These are phyloP conservation scores for Hortaea werneckii DNA, from an alignment of 2,329 filamentous ascomycete species.

Conservation along the genomic window DNA sequence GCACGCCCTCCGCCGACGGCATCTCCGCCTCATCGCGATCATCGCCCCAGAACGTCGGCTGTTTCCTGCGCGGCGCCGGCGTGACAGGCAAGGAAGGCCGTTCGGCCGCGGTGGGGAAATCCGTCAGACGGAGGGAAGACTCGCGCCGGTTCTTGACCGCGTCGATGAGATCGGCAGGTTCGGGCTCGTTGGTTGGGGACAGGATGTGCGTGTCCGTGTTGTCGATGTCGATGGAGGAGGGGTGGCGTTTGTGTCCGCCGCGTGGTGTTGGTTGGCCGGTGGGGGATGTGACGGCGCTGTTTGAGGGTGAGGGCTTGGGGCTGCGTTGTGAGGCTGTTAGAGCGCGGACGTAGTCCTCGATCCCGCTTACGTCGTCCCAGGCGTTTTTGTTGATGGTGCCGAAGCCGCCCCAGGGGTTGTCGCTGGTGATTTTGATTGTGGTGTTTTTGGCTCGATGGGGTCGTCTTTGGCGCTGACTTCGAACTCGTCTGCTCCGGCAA, in stretches of 20 bases:
- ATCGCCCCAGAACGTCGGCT: conserved; percentile 54
- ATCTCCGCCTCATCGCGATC: conserved; percentile 50
- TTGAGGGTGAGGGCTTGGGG: conserved; percentile 3
- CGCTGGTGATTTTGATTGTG: conserved; percentile 38
- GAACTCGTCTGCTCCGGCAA: conserved; percentile 18
- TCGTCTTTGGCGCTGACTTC: conserved; percentile 9
- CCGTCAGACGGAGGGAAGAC: conserved; percentile 59
- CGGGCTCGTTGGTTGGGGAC: conserved; percentile 14
- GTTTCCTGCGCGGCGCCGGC: conserved; percentile 64
- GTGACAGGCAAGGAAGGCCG: conserved; percentile 84
- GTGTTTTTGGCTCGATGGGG: conserved; percentile 26
- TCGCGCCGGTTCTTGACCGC: conserved; percentile 32
- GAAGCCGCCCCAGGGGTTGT: conserved; percentile 63
- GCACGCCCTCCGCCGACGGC: conserved; percentile 71
- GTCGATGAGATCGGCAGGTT: conserved; percentile 18
- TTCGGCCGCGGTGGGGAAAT: conserved; percentile 76
- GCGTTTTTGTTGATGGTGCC: conserved; percentile 59
- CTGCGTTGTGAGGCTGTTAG: conserved; percentile 53
- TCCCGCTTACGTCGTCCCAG: conserved; percentile 87
- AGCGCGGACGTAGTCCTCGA: conserved; percentile 74
- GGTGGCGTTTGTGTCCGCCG: conserved; percentile 7
- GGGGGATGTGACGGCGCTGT: not conserved
- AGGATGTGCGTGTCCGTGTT: conserved; percentile 7
- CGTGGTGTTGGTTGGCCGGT: not conserved
- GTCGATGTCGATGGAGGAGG: not conserved